Percentiles rank a stretch among this genome's conserved stretches.
phyloP scores from a whole-genome alignment of 352 stramenopile genomes.

The Pythium folliculosum region DNA sequence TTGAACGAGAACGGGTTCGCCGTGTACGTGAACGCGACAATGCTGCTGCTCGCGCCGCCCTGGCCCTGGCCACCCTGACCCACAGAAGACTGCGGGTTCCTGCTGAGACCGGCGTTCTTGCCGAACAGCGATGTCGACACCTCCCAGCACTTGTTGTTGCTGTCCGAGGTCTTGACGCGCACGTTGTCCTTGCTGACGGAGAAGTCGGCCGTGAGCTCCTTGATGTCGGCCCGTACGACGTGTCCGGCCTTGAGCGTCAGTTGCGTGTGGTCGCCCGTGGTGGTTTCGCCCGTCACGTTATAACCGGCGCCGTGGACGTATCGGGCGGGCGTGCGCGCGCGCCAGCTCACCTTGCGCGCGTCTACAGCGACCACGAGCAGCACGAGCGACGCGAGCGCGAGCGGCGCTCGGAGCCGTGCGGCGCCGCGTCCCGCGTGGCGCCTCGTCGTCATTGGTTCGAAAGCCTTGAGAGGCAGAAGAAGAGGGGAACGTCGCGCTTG shows the following conservation, averaged over 20 bases:
- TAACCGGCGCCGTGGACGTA: constrained; percentile 46
- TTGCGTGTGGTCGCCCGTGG: constrained; percentile 30
- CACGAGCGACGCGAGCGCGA: too few species aligned
- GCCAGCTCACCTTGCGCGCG: too few species aligned
- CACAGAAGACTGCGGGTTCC: not conserved
- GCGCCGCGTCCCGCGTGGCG: too few species aligned
- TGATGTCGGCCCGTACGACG: constrained; percentile 37
- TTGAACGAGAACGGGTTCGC: constrained; percentile 42
- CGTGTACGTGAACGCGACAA: constrained; percentile 36
- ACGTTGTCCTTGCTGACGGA: constrained; percentile 44
- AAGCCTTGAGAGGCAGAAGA: too few species aligned
- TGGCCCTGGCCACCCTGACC: constrained; percentile 1
- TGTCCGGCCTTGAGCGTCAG: constrained; percentile 33
- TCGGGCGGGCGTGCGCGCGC: too few species aligned
- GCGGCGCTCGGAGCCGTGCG: too few species aligned
- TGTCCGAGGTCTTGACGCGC: constrained; percentile 55
- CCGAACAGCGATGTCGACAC: constrained; percentile 28
- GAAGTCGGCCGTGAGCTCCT: constrained; percentile 42
- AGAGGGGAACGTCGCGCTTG: too few species aligned
- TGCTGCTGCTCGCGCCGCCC: constrained; percentile 7
- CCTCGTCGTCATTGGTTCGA: too few species aligned
- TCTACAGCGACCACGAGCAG: too few species aligned
- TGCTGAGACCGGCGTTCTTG: not conserved
- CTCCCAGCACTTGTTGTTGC: constrained; percentile 52
- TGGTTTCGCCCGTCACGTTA: constrained; percentile 34